Conservation (phyloP, 1,284 basidiomycete species). For the Boletus semigastroideus region DNA sequence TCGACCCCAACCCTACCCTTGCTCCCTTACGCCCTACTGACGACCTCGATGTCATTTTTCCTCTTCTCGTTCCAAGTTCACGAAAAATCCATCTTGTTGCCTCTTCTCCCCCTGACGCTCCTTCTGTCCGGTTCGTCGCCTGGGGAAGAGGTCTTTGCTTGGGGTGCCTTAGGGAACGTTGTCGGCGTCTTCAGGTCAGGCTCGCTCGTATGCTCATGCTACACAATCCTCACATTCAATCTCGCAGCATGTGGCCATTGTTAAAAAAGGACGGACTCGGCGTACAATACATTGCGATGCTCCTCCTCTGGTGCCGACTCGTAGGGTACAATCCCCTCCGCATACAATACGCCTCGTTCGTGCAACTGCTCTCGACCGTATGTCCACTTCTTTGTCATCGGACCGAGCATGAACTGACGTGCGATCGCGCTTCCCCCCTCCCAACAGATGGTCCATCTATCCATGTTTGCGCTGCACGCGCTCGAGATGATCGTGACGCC, state of each 20-base stretch:
- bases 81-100: conserved; percentile 91
- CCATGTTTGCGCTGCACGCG: conserved; percentile 58
- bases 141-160: conserved; percentile 69
- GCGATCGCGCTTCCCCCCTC: neutral
- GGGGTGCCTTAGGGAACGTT: conserved; percentile 81
- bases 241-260: conserved; percentile 84
- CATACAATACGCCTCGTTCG: conserved; percentile 40
- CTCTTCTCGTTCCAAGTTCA: conserved; percentile 96
- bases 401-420: neutral
- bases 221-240: neutral
- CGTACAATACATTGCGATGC: conserved; percentile 67
- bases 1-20: conserved; percentile 56
- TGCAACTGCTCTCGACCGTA: conserved; percentile 64
- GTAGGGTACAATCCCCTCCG: conserved; percentile 74
- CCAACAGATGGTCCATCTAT: conserved; percentile 65
- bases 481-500: conserved; percentile 63
- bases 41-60: conserved; percentile 85
- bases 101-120: conserved; percentile 81
- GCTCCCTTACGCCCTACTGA: conserved; percentile 69
- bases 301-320: conserved; percentile 78
- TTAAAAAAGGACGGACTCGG: conserved; percentile 79
- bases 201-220: neutral
- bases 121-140: conserved; percentile 65
- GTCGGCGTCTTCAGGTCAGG: conserved; percentile 85
- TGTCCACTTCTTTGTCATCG: conserved; percentile 19